Percentiles rank a stretch among this genome's conserved stretches.
These are phyloP conservation scores for Pseudogymnoascus sp. DNA, from an alignment of 2,329 filamentous ascomycete species.

Conservation along the genomic window DNA sequence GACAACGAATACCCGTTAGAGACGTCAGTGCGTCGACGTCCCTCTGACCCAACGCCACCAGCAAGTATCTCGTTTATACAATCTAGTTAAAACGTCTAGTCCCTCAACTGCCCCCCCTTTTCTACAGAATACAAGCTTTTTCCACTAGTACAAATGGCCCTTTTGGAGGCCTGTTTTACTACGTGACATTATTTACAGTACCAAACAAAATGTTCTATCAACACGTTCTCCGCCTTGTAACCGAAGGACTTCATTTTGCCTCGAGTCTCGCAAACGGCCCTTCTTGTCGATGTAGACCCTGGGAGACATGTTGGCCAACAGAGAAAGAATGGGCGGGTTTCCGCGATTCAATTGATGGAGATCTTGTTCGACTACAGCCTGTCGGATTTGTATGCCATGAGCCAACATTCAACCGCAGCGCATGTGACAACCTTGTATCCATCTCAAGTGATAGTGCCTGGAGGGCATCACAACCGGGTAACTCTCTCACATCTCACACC, in stretches of 20 bases:
- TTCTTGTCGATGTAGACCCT: constrained; percentile 10
- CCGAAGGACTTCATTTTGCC: not conserved
- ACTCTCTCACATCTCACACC: not conserved
- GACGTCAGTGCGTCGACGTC: no score
- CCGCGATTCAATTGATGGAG: constrained; percentile 8
- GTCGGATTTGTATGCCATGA: constrained; percentile 8
- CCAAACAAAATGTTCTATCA: not conserved
- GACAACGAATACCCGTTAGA: no score
- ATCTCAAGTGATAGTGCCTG: constrained; percentile 3
- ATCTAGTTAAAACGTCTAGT: not conserved
- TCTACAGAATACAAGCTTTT: not conserved
- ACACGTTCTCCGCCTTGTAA: not conserved
- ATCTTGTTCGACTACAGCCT: constrained; percentile 5
- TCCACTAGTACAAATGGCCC: not conserved
- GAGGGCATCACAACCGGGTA: not conserved
- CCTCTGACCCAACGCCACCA: no score
- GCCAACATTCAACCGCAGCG: constrained; percentile 3
- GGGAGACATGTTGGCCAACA: constrained; percentile 10
- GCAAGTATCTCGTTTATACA: no score
- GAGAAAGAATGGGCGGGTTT: constrained; percentile 8
- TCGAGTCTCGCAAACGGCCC: not conserved
- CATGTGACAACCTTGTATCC: constrained; percentile 6
- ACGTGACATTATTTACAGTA: not conserved
- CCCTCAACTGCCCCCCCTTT: not conserved
- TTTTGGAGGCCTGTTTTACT: not conserved